Base-by-base conservation (phyloP, 1,139 yeast species). In the Spencermartinsiella ligniputridi region DNA sequence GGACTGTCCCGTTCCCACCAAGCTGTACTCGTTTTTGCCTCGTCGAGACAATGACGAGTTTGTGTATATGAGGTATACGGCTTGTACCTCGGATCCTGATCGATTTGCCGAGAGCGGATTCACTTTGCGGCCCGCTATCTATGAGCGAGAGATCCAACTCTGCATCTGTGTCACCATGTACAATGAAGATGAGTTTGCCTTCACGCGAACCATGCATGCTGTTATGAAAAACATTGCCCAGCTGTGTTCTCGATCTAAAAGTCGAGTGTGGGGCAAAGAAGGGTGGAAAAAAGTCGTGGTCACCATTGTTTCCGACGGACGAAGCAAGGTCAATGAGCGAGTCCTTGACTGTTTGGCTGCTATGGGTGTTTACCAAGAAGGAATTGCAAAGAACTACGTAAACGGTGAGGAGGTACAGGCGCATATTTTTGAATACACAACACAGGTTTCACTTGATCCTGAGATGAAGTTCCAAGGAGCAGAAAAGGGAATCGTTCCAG, bases 231-330 rank as follows among this genome's bases (percentile, higher is more conserved):
- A 92, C 64, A 79, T 92, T 52, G 87, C 96, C 2, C 94, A 89
- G 57, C 71, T 92, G 43, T 82, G 95, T 60, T 78, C 83, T 13
- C 78, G 97, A 62, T 75, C 78, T 45, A 83, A 81, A 60, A 83
- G 95, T 35, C 72, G 85, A 40, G 83, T 83, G 16, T 92, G 98
- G 98, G 97, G 97, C 5, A 81, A 81, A 53, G 94, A 89, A 51
- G 86, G 95, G 19, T 92, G 98, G 98, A 88, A 92, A 61, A 90
- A 89, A 64, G 81, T 90, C 25, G 96, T 90, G 47, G 96, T 92
- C 9, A 72, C 86, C 41, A 83, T 92, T 57, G 87, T 90, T 25
- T 81, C 96, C 37, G 98, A 92, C 68, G 98, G 98, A 55, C 80
- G 98, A 67, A 79, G 85, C 47, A 89, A 88, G 60, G 83, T 90